phyloP scores from a whole-genome alignment of 805 yeast species.

The Saccharomyces eubayanus region DNA sequence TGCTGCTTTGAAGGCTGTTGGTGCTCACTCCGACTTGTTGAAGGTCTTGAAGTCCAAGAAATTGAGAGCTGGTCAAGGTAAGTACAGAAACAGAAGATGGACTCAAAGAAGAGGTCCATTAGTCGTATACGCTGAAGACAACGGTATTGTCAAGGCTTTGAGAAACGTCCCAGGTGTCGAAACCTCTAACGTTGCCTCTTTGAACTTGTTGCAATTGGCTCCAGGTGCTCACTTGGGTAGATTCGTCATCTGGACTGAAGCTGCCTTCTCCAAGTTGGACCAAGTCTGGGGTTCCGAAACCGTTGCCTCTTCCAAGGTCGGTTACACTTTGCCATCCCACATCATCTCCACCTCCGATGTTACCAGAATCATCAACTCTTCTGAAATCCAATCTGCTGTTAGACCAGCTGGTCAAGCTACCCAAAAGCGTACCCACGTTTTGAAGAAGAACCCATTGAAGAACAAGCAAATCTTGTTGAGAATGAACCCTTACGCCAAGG shows the following conservation, averaged over 20 bases:
- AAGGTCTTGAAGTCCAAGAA: slow-evolving; percentile 98
- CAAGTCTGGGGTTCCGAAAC: slow-evolving; percentile 93
- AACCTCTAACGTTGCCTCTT: slow-evolving; percentile 82
- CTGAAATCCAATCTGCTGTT: slow-evolving; percentile 96
- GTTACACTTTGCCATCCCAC: slow-evolving; percentile 90
- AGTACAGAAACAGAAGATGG: slow-evolving; percentile 98
- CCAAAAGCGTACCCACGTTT: slow-evolving; percentile 89
- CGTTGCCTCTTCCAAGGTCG: slow-evolving; percentile 74
- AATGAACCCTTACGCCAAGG: slow-evolving; percentile 99
- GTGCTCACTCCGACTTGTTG: slow-evolving; percentile 97
- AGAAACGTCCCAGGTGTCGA: slow-evolving; percentile 99
- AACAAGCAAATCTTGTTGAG: slow-evolving; percentile 97
- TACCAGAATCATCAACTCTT: slow-evolving; percentile 95
- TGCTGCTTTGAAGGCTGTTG: slow-evolving; percentile 94
- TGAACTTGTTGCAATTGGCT: slow-evolving; percentile 96
- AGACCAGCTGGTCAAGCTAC: slow-evolving; percentile 92
- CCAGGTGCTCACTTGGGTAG: slow-evolving; percentile 99
- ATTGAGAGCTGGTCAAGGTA: slow-evolving; percentile 99
- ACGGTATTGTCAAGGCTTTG: slow-evolving; percentile 96
- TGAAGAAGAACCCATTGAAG: slow-evolving; percentile 99
- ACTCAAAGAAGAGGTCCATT: slow-evolving; percentile 99
- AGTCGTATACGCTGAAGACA: slow-evolving; percentile 95
- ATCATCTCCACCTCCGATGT: slow-evolving; percentile 92
- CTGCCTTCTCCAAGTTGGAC: slow-evolving; percentile 95
- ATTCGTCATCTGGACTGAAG: slow-evolving; percentile 98